Percentiles rank a stretch among this genome's conserved stretches.
Conservation (phyloP, 768 basidiomycete species). For the Pisolithus orientalis region DNA sequence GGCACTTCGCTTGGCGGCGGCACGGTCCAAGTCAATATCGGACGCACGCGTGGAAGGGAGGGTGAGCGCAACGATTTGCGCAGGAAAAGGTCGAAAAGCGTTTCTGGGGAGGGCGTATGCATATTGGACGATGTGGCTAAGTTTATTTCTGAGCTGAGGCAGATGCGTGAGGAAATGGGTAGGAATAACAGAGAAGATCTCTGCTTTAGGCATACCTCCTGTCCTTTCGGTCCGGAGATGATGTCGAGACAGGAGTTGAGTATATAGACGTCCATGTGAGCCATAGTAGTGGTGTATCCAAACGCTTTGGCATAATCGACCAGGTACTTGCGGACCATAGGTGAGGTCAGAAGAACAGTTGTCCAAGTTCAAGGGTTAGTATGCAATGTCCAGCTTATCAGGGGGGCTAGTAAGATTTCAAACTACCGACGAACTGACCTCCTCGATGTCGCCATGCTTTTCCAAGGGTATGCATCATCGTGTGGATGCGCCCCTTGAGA, state of each 20-base stretch:
- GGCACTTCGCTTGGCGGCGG: no score
- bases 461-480: slow-evolving; percentile 48
- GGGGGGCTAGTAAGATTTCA: background rate
- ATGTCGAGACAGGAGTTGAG: slow-evolving; percentile 37
- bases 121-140: no score
- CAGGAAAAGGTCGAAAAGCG: no score
- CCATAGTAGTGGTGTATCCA: slow-evolving; percentile 19
- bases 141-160: no score
- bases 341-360: slow-evolving; percentile 16
- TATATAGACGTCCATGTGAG: slow-evolving; percentile 14
- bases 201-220: slow-evolving; percentile 9
- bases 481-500: slow-evolving; percentile 35
- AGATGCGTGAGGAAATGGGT: no score
- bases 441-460: slow-evolving; percentile 30
- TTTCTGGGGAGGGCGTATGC: no score
- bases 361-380: background rate
- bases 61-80: no score
- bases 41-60: no score
- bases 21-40: no score
- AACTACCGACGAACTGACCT: background rate
- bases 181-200: no score
- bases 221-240: slow-evolving; percentile 9
- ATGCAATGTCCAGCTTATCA: background rate
- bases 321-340: slow-evolving; percentile 12
- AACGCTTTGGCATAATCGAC: slow-evolving; percentile 15